Percentiles rank a stretch among this genome's conserved stretches.
Evolutionary conservation across 768 basidiomycete genomes (phyloP).

Genomic region (Serpula lacrymans): DNA sequence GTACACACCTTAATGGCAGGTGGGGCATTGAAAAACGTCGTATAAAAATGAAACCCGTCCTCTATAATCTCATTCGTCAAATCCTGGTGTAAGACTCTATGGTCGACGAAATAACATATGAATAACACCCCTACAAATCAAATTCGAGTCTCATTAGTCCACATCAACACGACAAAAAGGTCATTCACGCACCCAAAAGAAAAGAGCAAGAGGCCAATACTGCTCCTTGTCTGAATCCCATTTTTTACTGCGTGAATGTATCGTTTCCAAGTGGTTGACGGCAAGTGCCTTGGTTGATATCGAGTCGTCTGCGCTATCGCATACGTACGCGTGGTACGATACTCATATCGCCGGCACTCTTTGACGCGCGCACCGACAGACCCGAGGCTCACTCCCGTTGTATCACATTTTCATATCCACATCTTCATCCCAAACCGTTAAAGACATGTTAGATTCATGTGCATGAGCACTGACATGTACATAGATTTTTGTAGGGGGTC

Average conservation of each 20-base stretch:
- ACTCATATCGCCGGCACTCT: too few species aligned
- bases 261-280: too few species aligned
- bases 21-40: constrained; percentile 89
- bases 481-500: too few species aligned
- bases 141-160: constrained; percentile 9
- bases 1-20: constrained; percentile 82
- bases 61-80: constrained; percentile 60
- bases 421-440: too few species aligned
- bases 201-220: constrained; percentile 85
- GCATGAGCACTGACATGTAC: too few species aligned
- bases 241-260: constrained; percentile 35
- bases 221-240: constrained; percentile 91
- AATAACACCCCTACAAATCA: constrained; percentile 64
- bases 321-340: too few species aligned
- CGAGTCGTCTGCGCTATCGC: too few species aligned
- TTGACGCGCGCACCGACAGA: too few species aligned
- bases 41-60: constrained; percentile 88
- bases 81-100: constrained; percentile 72
- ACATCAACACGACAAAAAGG: constrained; percentile 16
- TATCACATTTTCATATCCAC: too few species aligned
- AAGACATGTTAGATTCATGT: too few species aligned
- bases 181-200: constrained; percentile 65
- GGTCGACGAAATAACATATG: constrained; percentile 86
- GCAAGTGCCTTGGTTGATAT: constrained; percentile 7
- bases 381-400: too few species aligned